Evolutionary conservation across 495 filamentous ascomycete species (phyloP), one percentile per base, ranked within the genome.

Genomic region (Immersiella caudata): DNA sequence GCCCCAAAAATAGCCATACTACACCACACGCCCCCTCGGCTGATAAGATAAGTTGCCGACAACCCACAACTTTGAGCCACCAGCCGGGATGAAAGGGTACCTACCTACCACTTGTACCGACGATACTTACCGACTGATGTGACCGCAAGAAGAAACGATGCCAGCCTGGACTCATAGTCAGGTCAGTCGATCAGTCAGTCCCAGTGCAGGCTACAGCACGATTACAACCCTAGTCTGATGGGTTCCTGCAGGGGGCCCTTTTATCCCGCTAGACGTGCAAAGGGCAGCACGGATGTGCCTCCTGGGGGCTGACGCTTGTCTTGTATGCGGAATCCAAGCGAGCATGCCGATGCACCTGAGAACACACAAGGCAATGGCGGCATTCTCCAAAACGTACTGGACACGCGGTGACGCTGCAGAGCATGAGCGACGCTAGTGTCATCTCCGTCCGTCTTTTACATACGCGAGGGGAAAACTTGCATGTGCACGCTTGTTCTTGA

Each of bases 11-110:
- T 68, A 67, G 62, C 52, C n/a, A 62, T 29, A 27, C 58, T 36
- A 33, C 61, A 46, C 29, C n/a, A 33, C 29, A 33, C 29, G 29
- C 29, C 21, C 62, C 40, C 40, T 29, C 25, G 60, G 24, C 33
- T 62, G 72, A 72, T 72, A 72, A 74, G 72, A 74, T 72, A 70
- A 68, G 69, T 57, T 71, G 63, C 71, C 71, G 67, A 71, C 67
- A 60, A 33, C 29, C 3, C 29, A 33, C 25, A 22, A 46, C 18
- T 21, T 20, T 11, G 18, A 66, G 36, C 22, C 21, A 66, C 59
- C 33, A 61, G n/a, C 20, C 33, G 20, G 59, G 29, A 46, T 36
- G 36, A 16, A 46, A 46, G 22, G 35, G 36, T 36, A 46, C 33
- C 46, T 25, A 60, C 27, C 33, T 14, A 40, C 54, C 16, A 14